Percentiles rank a stretch among this genome's conserved stretches.
phyloP scores from a whole-genome alignment of 164 flowering plant genomes.

The Nymphaea thermarum region DNA sequence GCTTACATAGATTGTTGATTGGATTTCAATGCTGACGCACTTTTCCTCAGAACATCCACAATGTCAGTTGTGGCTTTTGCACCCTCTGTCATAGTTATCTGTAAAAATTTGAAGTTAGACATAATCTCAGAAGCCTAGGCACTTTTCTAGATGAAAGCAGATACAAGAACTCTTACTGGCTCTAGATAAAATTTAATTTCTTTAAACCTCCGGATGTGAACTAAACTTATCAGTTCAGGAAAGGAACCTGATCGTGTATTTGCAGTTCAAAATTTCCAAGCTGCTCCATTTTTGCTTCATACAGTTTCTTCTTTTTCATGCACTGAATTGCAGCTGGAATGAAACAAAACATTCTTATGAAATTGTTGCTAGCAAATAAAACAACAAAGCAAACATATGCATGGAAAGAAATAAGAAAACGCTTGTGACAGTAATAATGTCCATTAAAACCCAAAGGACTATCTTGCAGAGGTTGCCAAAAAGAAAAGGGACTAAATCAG shows the following conservation, averaged over 20 bases:
- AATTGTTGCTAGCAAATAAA: not conserved
- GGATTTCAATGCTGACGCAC: slow-evolving; percentile 9
- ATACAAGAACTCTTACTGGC: not conserved
- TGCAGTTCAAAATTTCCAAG: slow-evolving; percentile 15
- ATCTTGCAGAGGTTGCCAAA: not conserved
- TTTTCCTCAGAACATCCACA: slow-evolving; percentile 8
- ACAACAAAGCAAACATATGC: not conserved
- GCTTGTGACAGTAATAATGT: not conserved
- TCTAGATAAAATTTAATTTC: not conserved
- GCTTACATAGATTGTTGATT: slow-evolving; percentile 9
- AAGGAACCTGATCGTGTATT: slow-evolving; percentile 16
- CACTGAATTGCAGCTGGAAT: slow-evolving; percentile 16
- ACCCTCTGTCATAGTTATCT: slow-evolving; percentile 18
- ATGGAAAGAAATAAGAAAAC: not conserved
- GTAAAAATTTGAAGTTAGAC: not conserved
- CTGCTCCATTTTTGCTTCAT: slow-evolving; percentile 18
- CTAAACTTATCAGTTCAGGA: not conserved
- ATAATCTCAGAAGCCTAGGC: not conserved
- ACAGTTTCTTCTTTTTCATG: slow-evolving; percentile 11
- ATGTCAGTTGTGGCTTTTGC: slow-evolving; percentile 11
- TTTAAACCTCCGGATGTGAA: not conserved
- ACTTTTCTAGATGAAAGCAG: not conserved
- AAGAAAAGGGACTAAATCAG: not conserved
- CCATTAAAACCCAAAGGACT: not conserved
- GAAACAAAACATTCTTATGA: slow-evolving; percentile 1